These are phyloP conservation scores for Aspergillus cavernicola DNA, from an alignment of 495 filamentous ascomycete genomes.

Conservation along the genomic window DNA sequence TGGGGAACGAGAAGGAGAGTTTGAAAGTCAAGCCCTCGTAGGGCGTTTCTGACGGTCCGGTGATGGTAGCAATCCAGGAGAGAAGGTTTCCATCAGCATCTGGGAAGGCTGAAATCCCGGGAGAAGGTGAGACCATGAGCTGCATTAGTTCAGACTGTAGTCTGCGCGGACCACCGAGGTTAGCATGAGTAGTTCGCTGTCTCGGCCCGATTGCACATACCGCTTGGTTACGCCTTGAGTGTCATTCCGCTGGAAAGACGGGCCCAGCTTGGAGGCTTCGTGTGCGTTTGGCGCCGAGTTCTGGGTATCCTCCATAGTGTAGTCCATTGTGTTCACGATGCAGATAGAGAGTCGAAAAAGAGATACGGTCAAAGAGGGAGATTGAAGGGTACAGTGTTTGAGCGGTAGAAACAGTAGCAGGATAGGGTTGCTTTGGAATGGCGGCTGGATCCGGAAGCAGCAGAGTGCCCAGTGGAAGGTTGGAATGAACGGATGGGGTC, in stretches of 20 bases:
- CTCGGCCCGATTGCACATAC: slow-evolving; percentile 39
- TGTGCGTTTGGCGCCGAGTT: slow-evolving; percentile 63
- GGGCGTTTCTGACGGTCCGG: slow-evolving; percentile 84
- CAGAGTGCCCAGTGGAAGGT: slow-evolving; percentile 11
- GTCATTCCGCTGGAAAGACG: slow-evolving; percentile 52
- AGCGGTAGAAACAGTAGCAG: slow-evolving; percentile 29
- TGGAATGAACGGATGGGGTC: slow-evolving; percentile 19
- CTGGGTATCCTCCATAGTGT: slow-evolving; percentile 66
- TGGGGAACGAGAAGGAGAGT: slow-evolving; percentile 86
- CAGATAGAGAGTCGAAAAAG: not conserved
- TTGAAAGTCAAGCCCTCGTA: slow-evolving; percentile 89
- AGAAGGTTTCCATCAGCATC: slow-evolving; percentile 85
- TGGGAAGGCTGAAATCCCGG: slow-evolving; percentile 93
- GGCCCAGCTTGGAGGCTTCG: slow-evolving; percentile 56
- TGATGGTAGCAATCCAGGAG: slow-evolving; percentile 89
- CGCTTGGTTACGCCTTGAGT: slow-evolving; percentile 77
- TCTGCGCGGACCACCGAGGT: slow-evolving; percentile 41
- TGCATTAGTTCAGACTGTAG: slow-evolving; percentile 97
- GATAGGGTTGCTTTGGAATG: slow-evolving; percentile 43
- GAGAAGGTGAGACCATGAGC: slow-evolving; percentile 90
- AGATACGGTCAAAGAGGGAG: no score
- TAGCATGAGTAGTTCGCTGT: not conserved
- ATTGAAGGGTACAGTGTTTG: no score
- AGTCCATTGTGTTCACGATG: slow-evolving; percentile 50
- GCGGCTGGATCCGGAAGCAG: slow-evolving; percentile 34